Evolutionary conservation across 73 alveolate species (phyloP), one percentile per base, ranked within the genome.

Genomic region (Paramecium bursaria): DNA sequence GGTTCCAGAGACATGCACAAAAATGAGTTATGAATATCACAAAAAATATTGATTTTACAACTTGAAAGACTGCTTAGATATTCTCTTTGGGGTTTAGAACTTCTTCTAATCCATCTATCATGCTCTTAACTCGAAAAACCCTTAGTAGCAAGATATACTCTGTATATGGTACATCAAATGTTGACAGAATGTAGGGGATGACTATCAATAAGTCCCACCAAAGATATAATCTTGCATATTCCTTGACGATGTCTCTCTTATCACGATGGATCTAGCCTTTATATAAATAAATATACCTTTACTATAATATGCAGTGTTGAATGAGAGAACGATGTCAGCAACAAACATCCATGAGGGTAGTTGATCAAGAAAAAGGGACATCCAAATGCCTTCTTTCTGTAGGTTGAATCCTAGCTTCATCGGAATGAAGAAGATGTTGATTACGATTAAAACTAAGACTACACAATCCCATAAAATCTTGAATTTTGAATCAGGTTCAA

Each of bases 161-260:
- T 4, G 89, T 50, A 25, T 79, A 79, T n/a, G 80, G 85, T 1
- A 79, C 55, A 7, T 42, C 31, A 35, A 22, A 52, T 53, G 75
- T 44, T 10, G 85, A 54, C 17, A 79, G 14, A 23, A 73, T 27
- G 30, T 53, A 79, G 17, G 85, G 85, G 22, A 61, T 53, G 15
- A 79, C 89, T 22, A 73, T 79, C 46, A 79, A 22, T n/a, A 73
- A 14, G 23, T 79, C 89, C 48, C 75, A 54, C 89, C 89, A 79
- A 31, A 79, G 54, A 22, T 79, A 35, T 17, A 53, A 13, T 48
- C 76, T 35, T 23, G 76, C 48, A 54, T 79, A 79, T 53, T 79
- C 46, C 35, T 31, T 39, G 9, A 79, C n/a, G 0, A 79, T 79
- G 35, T 79, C 80, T 48, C 54, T 14, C 30, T 79, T 79, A 10